A percentile compares a stretch with the other conserved stretches of the same genome.
Conservation (phyloP, 2,329 filamentous ascomycete species). For the Colletotrichum destructivum region DNA sequence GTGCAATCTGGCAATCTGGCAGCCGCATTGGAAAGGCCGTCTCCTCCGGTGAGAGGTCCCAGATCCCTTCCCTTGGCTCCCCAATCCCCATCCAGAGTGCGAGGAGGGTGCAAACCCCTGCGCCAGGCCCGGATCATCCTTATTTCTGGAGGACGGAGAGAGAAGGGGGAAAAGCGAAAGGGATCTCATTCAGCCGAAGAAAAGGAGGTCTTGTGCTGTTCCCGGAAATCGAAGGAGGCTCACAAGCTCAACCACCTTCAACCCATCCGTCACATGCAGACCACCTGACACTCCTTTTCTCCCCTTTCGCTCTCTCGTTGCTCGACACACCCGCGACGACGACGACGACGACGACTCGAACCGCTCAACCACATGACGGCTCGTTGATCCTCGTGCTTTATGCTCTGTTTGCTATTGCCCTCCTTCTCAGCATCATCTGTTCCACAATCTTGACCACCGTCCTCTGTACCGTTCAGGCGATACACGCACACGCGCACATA, state of each 20-base stretch:
- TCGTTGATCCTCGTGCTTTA: conserved; percentile 23
- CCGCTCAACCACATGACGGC: conserved; percentile 32
- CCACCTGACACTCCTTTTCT: conserved; percentile 35
- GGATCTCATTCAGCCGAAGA: conserved; percentile 10
- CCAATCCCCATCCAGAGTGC: background rate
- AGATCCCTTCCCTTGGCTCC: conserved; percentile 19
- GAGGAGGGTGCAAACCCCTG: conserved; percentile 18
- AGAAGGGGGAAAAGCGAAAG: conserved; percentile 2
- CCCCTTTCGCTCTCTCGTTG: background rate
- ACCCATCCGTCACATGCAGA: conserved; percentile 14
- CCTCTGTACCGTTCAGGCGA: conserved; percentile 19
- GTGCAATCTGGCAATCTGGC: conserved; percentile 15
- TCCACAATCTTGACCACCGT: conserved; percentile 19
- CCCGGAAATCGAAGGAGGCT: conserved; percentile 1
- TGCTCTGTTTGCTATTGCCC: background rate
- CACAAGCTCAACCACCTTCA: conserved; percentile 30
- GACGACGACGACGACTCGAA: conserved; percentile 4
- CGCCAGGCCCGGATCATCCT: conserved; percentile 38
- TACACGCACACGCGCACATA: background rate
- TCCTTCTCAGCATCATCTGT: conserved; percentile 24
- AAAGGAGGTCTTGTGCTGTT: conserved; percentile 38
- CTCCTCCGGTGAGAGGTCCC: background rate
- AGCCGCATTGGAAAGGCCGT: conserved; percentile 23
- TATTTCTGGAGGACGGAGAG: conserved; percentile 32
- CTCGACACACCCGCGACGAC: background rate